Conservation (phyloP, 139 green algal genomes). For the Haematococcus lacustris region DNA sequence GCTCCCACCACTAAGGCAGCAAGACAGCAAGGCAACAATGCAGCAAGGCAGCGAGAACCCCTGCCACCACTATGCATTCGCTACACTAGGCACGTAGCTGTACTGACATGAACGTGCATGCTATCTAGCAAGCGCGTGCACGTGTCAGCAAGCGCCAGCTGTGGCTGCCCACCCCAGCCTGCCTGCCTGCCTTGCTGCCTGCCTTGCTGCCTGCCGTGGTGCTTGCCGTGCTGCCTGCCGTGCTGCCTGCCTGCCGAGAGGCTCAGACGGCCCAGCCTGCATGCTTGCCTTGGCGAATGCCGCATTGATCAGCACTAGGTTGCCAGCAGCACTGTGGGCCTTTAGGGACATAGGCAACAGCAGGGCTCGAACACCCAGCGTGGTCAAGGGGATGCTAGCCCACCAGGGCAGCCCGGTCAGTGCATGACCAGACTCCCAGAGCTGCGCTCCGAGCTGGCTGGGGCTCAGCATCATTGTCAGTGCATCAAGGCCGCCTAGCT, state of each 20-base stretch:
- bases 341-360: constrained; percentile 26
- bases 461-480: constrained; percentile 19
- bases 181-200: too few relatives aligned
- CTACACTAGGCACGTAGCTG: too few relatives aligned
- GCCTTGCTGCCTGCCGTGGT: too few relatives aligned
- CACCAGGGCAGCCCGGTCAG: constrained; percentile 27
- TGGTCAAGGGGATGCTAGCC: constrained; percentile 20
- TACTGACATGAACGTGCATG: neutral
- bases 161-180: too few relatives aligned
- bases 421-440: constrained; percentile 24
- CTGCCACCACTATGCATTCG: neutral
- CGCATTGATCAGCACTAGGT: constrained; percentile 23
- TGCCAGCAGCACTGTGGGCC: constrained; percentile 23
- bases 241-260: neutral
- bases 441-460: constrained; percentile 24
- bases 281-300: constrained; percentile 3
- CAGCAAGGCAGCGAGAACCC: neutral
- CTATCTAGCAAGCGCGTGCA: too few relatives aligned
- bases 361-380: constrained; percentile 4
- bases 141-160: too few relatives aligned
- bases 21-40: neutral
- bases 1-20: neutral
- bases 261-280: neutral
- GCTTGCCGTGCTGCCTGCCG: neutral
- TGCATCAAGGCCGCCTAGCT: constrained; percentile 10